Evolutionary conservation across 2,329 filamentous ascomycete genomes (phyloP).

Genomic region (Diaporthe velutina): DNA sequence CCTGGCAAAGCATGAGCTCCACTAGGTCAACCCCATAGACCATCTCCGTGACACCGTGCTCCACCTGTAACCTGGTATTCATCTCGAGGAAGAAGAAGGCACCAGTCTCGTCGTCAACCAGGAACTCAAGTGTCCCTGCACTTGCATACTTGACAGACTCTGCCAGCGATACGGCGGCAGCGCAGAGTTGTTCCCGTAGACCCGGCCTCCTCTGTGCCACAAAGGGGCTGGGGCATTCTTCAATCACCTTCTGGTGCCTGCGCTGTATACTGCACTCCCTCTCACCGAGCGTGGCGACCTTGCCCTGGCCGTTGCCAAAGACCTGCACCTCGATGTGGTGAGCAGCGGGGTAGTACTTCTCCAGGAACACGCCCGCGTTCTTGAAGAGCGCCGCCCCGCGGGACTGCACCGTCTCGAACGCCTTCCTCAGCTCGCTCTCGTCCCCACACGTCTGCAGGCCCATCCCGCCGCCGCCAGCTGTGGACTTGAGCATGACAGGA

Average conservation of each 20-base stretch:
- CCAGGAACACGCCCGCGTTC: constrained; percentile 72
- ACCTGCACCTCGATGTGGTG: constrained; percentile 78
- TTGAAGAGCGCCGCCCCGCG: constrained; percentile 71
- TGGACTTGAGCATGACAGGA: constrained; percentile 66
- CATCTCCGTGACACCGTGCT: constrained; percentile 84
- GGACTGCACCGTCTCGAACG: constrained; percentile 67
- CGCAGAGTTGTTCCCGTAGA: constrained; percentile 19
- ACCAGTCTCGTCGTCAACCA: constrained; percentile 72
- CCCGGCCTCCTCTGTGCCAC: constrained; percentile 48
- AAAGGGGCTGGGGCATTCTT: constrained; percentile 77
- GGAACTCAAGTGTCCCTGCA: constrained; percentile 58
- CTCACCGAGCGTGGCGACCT: constrained; percentile 72
- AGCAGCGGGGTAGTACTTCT: constrained; percentile 71
- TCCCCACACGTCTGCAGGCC: constrained; percentile 69
- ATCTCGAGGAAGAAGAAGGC: constrained; percentile 70
- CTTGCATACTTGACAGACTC: constrained; percentile 58
- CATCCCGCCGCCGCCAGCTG: constrained; percentile 74
- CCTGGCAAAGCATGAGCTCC: constrained; percentile 58
- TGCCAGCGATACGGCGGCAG: constrained; percentile 55
- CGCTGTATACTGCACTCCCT: constrained; percentile 77
- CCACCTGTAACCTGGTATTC: constrained; percentile 77
- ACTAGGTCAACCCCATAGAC: constrained; percentile 82
- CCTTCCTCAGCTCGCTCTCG: constrained; percentile 63
- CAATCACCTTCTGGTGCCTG: constrained; percentile 78
- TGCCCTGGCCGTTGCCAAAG: constrained; percentile 71